Percentiles rank a stretch among this genome's conserved stretches.
These are phyloP conservation scores for Wickerhamiella brachini DNA, from an alignment of 805 yeast genomes.

Conservation along the genomic window DNA sequence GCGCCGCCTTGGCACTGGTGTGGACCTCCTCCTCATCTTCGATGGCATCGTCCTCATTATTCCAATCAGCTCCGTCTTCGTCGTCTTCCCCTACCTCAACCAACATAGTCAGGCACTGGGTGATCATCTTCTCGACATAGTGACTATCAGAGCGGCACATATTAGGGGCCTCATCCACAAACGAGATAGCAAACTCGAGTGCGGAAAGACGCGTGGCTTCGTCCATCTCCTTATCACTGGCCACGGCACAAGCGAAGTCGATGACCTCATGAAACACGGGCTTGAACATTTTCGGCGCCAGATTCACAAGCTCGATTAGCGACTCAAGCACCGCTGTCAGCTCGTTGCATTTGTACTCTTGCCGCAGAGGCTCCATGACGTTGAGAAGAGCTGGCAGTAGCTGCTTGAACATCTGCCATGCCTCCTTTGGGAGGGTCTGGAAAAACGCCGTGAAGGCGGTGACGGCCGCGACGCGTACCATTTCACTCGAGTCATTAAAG, in stretches of 20 bases:
- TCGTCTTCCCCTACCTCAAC: slow-evolving; percentile 85
- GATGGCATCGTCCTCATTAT: slow-evolving; percentile 59
- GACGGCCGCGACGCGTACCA: slow-evolving; percentile 81
- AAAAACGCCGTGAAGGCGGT: slow-evolving; percentile 87
- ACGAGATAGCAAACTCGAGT: slow-evolving; percentile 76
- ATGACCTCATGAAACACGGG: slow-evolving; percentile 84
- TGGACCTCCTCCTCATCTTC: slow-evolving; percentile 78
- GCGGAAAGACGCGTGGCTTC: slow-evolving; percentile 72
- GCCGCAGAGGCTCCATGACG: slow-evolving; percentile 73
- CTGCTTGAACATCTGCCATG: slow-evolving; percentile 66
- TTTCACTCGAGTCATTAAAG: slow-evolving; percentile 65
- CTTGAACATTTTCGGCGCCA: slow-evolving; percentile 89
- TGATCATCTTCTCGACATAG: slow-evolving; percentile 59
- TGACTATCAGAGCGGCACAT: slow-evolving; percentile 77
- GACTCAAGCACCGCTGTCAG: slow-evolving; percentile 80
- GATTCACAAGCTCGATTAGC: slow-evolving; percentile 75
- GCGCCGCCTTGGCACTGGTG: slow-evolving; percentile 86
- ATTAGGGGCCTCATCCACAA: slow-evolving; percentile 83
- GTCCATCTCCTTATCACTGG: slow-evolving; percentile 70
- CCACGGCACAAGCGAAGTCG: slow-evolving; percentile 71
- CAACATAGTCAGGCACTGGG: slow-evolving; percentile 66
- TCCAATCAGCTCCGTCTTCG: slow-evolving; percentile 83
- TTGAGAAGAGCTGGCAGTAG: slow-evolving; percentile 73
- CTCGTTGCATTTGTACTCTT: slow-evolving; percentile 64
- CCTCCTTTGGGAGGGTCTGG: slow-evolving; percentile 59